A percentile compares a stretch with the other conserved stretches of the same genome.
Evolutionary conservation across 148 eudicot genomes (phyloP).

Genomic region (Linanthus parryae): DNA sequence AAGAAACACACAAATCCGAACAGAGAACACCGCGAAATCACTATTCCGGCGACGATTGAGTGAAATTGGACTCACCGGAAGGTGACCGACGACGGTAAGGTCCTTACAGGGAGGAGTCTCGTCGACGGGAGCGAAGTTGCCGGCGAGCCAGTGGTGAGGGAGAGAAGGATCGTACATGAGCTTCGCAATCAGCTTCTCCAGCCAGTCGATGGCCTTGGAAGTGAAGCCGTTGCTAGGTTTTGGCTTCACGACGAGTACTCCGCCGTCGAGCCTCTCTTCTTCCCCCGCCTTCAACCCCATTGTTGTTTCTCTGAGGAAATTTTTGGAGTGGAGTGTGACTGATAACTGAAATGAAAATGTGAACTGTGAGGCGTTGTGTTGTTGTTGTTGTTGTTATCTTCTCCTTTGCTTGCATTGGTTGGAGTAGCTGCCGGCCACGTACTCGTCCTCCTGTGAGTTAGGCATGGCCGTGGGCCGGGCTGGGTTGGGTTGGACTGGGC

Average conservation of each 20-base stretch:
- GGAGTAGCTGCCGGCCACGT: slow-evolving; percentile 3
- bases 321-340: background rate
- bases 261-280: slow-evolving; percentile 12
- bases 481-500: background rate
- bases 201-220: slow-evolving; percentile 66
- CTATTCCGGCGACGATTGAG: too few relatives aligned
- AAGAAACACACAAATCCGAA: too few relatives aligned
- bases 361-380: background rate
- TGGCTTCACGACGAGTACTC: slow-evolving; percentile 61
- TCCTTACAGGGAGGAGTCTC: slow-evolving; percentile 80
- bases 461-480: background rate
- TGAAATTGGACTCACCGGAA: slow-evolving; percentile 52
- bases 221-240: slow-evolving; percentile 60
- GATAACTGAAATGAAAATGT: background rate
- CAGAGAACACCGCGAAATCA: too few relatives aligned
- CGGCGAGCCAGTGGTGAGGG: slow-evolving; percentile 61
- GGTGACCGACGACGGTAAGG: slow-evolving; percentile 60
- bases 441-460: background rate
- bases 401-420: background rate
- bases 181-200: slow-evolving; percentile 67
- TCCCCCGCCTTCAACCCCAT: slow-evolving; percentile 21
- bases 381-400: background rate
- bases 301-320: background rate
- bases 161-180: slow-evolving; percentile 48
- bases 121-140: slow-evolving; percentile 75